Evolutionary conservation across 2,329 filamentous ascomycete species (phyloP), one percentile per base, ranked within the genome.

Genomic region (Sarocladiaceae sp.): DNA sequence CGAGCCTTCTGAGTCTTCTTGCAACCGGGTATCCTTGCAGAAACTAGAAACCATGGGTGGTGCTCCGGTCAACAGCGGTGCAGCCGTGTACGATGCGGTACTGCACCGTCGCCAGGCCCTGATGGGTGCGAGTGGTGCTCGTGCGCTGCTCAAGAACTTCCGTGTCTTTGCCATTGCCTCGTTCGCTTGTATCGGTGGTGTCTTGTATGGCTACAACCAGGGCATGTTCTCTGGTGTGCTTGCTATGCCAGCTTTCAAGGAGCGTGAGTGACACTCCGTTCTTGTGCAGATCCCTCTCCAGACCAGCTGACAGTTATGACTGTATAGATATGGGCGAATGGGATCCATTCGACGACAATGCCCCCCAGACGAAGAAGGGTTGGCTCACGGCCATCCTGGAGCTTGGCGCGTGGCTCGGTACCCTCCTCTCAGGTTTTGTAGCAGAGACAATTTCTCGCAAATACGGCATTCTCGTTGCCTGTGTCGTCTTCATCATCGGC

Each of bases 321-420:
- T 28, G 26, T 4, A 17, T 17, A 79, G 76, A 83, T 53, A 83
- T 82, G 79, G 78, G 76, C 48, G 72, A 74, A 29, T 81, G 81
- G 56, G 72, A 74, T 54, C 71, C 71, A 2, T 58, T 73, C 39
- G 68, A 74, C 54, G 60, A 66, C 31, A 69, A 62, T 15, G 70
- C 70, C n/a, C 66, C 76, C 54, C 72, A 76, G 60, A 76, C 76
- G 4, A 75, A 77, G 57, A 82, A 82, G 59, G 80, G 79, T 15
- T 83, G 79, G 79, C 63, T 84, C 4, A 82, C 79, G 1, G 75
- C 86, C 2, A 89, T 90, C 57, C 79, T 91, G 23, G 86, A 90
- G 63, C 78, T 91, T 2, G 87, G 87, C 50, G 87, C 87, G 39
- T 91, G 87, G 87, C 63, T 89, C n/a, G 88, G 88, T 33, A 81